These are phyloP conservation scores for Suillus placidus DNA, from an alignment of 768 basidiomycete genomes.

Conservation along the genomic window DNA sequence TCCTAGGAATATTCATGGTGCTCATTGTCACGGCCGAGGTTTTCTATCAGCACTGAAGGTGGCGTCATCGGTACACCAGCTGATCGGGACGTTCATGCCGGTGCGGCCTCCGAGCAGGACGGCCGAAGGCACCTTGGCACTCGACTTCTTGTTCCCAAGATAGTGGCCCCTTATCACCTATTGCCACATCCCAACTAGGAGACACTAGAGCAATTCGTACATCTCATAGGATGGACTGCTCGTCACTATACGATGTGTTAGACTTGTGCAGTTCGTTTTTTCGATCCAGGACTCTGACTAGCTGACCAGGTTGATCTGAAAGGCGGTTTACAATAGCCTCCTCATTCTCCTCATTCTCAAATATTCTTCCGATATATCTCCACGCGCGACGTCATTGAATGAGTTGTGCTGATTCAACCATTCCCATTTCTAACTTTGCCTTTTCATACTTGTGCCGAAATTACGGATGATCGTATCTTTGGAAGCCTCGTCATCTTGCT, in stretches of 20 bases:
- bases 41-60: not conserved
- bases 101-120: conserved; percentile 3
- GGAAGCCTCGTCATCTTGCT: conserved; percentile 32
- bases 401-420: conserved; percentile 1
- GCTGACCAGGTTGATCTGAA: not conserved
- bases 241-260: not conserved
- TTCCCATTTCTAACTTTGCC: not conserved
- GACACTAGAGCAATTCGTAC: not conserved
- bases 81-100: not conserved
- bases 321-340: not conserved
- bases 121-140: not conserved
- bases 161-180: not conserved
- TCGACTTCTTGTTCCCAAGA: not conserved
- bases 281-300: not conserved
- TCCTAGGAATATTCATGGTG: not conserved
- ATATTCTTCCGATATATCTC: not conserved
- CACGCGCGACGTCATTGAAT: not conserved
- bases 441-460: conserved; percentile 62
- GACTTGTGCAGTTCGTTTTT: not conserved
- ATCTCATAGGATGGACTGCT: too few species aligned
- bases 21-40: not conserved
- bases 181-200: not conserved
- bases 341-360: not conserved
- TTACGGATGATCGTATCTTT: conserved; percentile 62
- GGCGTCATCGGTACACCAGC: not conserved